Evolutionary conservation across 2,329 filamentous ascomycete genomes (phyloP).

Genomic region (Pseudomassariella vexata): DNA sequence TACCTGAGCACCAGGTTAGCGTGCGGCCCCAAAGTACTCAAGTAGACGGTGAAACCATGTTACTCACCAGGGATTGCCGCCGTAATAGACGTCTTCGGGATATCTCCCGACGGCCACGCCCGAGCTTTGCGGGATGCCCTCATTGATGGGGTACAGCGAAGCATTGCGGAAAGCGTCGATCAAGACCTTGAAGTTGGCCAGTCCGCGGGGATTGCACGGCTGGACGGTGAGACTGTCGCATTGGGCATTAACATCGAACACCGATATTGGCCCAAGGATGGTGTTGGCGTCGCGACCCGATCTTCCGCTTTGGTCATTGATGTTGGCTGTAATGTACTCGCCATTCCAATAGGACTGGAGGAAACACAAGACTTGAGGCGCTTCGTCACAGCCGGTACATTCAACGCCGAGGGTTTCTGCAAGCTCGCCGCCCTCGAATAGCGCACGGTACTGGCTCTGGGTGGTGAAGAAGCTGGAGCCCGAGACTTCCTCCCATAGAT

Average conservation of each 20-base stretch:
- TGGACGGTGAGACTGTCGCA: slow-evolving; percentile 51
- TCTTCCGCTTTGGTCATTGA: slow-evolving; percentile 36
- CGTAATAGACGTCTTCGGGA: slow-evolving; percentile 46
- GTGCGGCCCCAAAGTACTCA: not conserved
- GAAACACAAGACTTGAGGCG: slow-evolving; percentile 46
- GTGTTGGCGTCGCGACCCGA: slow-evolving; percentile 53
- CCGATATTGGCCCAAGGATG: slow-evolving; percentile 38
- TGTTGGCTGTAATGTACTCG: slow-evolving; percentile 48
- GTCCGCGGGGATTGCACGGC: slow-evolving; percentile 42
- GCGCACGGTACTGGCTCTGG: slow-evolving; percentile 47
- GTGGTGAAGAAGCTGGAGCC: slow-evolving; percentile 55
- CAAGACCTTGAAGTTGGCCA: slow-evolving; percentile 52
- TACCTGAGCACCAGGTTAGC: slow-evolving; percentile 24
- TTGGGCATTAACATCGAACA: slow-evolving; percentile 43
- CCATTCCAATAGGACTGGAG: slow-evolving; percentile 53
- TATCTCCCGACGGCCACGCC: slow-evolving; percentile 42
- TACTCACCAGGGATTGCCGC: slow-evolving; percentile 48
- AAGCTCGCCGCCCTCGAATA: slow-evolving; percentile 42
- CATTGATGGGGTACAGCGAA: slow-evolving; percentile 46
- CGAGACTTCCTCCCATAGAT: slow-evolving; percentile 56
- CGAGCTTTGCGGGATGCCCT: slow-evolving; percentile 34
- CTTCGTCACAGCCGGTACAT: slow-evolving; percentile 44
- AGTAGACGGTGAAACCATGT: not conserved
- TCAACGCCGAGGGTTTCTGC: slow-evolving; percentile 41
- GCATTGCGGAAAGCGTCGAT: slow-evolving; percentile 46